Base-by-base conservation (phyloP, 129 eudicot species). In the Flaveria ramosissima region DNA sequence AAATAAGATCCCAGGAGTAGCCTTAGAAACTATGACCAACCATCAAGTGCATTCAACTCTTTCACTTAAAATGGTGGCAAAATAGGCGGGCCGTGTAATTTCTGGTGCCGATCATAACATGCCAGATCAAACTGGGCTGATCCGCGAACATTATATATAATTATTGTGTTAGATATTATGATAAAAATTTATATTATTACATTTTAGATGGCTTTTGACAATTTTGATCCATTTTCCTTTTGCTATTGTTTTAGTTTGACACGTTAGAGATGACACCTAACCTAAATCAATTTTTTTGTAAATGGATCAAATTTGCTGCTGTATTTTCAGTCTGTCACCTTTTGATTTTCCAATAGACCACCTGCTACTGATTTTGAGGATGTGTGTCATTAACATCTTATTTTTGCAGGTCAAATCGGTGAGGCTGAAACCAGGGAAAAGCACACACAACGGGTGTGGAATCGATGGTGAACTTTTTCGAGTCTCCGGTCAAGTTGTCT, bases 401-500 rank as follows among this genome's bases (percentile, higher is more conserved):
- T 21, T 6, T 64, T 68, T 88, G 84, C 89, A 92, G 98, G 98
- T 93, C 9, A 93, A 93, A 76, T 88, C 96, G 3, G 98, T 93
- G 72, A 90, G 87, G 80, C 65, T 90, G 26, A 90, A 93, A 77
- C 97, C 97, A 16, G 96, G 96, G 71, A 90, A 90, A 82, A 86
- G 81, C 63, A 80, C 89, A 11, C 92, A 93, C 79, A 85, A 85
- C 27, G 97, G 96, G 10, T 93, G 98, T 85, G 98, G 98, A 65
- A 93, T 93, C 55, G 98, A 93, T 80, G 98, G 98, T 36, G 97
- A 93, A 69, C 97, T 93, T 51, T 93, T 88, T 60, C 89, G 83
- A 43, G 88, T 93, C 8, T 83, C 87, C 12, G 98, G 92, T 68
- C 96, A 87, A 78, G 96, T 93, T 3, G 82, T 90, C 30, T 86